phyloP scores from a whole-genome alignment of 257 asterid genomes.

The Solanum chilense region DNA sequence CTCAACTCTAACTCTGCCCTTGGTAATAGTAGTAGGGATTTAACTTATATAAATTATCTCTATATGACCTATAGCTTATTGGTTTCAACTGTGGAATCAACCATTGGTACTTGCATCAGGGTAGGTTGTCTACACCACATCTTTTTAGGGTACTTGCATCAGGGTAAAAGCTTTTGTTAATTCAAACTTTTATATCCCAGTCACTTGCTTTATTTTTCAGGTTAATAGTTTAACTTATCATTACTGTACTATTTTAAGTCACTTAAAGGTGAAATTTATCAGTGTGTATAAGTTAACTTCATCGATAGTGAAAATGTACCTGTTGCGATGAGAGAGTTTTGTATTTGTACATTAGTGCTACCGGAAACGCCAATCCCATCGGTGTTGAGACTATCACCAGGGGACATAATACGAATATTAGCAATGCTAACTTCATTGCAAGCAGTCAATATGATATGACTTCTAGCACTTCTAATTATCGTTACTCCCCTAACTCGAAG shows the following conservation, averaged over 20 bases:
- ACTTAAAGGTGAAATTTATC: neutral
- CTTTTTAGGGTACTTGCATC: neutral
- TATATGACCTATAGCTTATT: neutral
- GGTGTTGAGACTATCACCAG: constrained; percentile 55
- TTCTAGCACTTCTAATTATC: constrained; percentile 37
- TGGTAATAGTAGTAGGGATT: neutral
- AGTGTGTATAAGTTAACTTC: neutral
- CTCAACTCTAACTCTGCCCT: neutral
- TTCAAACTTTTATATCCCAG: neutral
- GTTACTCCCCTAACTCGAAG: constrained; percentile 35
- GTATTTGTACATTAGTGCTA: constrained; percentile 24
- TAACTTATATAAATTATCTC: too few species aligned
- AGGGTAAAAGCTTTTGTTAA: neutral
- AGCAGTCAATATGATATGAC: constrained; percentile 33
- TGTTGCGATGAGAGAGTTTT: constrained; percentile 41
- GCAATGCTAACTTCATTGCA: constrained; percentile 22
- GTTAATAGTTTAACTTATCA: neutral
- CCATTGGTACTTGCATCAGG: neutral
- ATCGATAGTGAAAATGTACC: constrained; percentile 8
- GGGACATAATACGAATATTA: constrained; percentile 39
- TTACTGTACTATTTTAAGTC: too few species aligned
- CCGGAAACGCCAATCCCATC: constrained; percentile 45
- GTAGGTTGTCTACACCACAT: neutral
- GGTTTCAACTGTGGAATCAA: neutral
- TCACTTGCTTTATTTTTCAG: neutral